A percentile compares a stretch with the other conserved stretches of the same genome.
phyloP scores from a whole-genome alignment of 2,329 filamentous ascomycete genomes.

The Didymella sp. region DNA sequence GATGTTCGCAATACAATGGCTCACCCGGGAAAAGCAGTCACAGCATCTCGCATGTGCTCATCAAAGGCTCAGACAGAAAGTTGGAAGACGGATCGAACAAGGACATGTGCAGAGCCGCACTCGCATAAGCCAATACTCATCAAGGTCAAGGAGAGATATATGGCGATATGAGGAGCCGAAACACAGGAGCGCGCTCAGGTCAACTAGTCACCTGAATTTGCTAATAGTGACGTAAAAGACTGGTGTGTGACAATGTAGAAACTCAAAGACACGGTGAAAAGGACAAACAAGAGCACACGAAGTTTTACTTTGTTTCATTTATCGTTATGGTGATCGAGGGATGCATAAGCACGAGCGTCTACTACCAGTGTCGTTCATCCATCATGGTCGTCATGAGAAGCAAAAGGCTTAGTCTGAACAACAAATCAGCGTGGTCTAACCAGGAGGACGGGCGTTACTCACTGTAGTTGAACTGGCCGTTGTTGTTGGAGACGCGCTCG shows the following conservation, averaged over 20 bases:
- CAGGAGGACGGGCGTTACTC: neutral
- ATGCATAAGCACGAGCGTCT: neutral
- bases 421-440: neutral
- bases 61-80: too few relatives aligned
- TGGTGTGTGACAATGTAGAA: neutral
- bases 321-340: conserved; percentile 6
- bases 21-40: too few relatives aligned
- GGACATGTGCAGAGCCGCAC: too few relatives aligned
- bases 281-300: neutral
- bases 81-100: too few relatives aligned
- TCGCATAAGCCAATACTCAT: too few relatives aligned
- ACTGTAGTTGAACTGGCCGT: conserved; percentile 51
- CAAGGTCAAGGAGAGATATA: too few relatives aligned
- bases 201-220: neutral
- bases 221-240: neutral
- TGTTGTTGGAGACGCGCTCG: conserved; percentile 62
- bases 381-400: neutral
- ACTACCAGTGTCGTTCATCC: neutral
- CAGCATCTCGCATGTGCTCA: too few relatives aligned
- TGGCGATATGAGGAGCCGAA: too few relatives aligned
- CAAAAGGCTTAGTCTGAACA: conserved; percentile 9
- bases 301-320: conserved; percentile 17
- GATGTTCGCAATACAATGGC: too few relatives aligned
- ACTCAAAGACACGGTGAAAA: neutral
- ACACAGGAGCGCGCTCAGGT: too few relatives aligned